A percentile compares a stretch with the other conserved stretches of the same genome.
phyloP scores from a whole-genome alignment of 176 grass and related monocot genomes.

The Sorghum bicolor region DNA sequence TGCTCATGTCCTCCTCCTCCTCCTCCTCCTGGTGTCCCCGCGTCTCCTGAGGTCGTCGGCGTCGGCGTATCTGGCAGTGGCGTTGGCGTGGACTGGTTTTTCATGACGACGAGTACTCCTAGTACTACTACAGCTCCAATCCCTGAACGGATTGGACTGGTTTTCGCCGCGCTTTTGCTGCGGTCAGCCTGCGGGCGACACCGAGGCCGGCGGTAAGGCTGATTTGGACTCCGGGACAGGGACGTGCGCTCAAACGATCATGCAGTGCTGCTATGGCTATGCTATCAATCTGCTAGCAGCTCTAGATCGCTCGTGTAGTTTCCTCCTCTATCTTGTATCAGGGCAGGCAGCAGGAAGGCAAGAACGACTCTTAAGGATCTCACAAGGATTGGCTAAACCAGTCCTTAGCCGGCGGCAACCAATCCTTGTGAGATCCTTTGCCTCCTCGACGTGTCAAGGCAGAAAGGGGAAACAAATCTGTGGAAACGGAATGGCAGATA shows the following conservation, averaged over 20 bases:
- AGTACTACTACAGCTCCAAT: neutral
- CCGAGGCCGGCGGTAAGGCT: neutral
- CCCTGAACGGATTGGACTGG: neutral
- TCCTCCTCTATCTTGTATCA: neutral
- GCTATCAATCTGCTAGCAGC: neutral
- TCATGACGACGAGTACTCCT: neutral
- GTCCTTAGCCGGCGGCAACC: too few species aligned
- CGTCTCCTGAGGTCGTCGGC: neutral
- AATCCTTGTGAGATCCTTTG: neutral
- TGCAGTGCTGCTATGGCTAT: neutral
- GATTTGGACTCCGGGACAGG: neutral
- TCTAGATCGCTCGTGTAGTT: neutral
- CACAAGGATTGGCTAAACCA: too few species aligned
- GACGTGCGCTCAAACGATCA: neutral
- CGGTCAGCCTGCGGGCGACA: neutral
- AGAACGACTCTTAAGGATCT: too few species aligned
- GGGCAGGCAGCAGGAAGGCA: neutral
- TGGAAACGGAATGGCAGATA: constrained; percentile 8
- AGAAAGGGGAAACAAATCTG: neutral
- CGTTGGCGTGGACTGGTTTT: neutral
- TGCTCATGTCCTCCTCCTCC: neutral
- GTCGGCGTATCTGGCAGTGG: neutral
- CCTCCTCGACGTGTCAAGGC: neutral
- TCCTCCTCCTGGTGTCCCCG: neutral
- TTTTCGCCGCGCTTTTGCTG: neutral